Evolutionary conservation across 148 eudicot species (phyloP), one percentile per base, ranked within the genome.

Genomic region (Chenopodium berlandieri): DNA sequence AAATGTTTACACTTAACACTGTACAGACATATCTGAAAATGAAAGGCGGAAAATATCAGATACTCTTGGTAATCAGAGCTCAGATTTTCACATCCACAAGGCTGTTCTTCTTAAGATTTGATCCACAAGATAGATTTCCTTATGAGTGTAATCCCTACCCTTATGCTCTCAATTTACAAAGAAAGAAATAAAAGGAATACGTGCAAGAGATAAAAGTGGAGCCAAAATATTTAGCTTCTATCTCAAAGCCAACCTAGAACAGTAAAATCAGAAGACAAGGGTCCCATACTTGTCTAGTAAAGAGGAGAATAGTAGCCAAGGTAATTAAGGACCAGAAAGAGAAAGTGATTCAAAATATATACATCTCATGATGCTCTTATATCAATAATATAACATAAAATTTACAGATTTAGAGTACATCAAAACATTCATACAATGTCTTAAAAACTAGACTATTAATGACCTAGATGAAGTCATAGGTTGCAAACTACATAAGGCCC

Each of bases 221-320:
- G 27, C 19, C 7, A 46, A 52, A 23, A 64, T 64, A 27, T 56
- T 56, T 56, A 80, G 58, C 54, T 73, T 80, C 50, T 25, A 71
- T 71, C 32, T 81, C 52, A 76, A 58, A 65, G 81, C 71, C 44
- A 78, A 52, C 82, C 79, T 73, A 69, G 70, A 78, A 37, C 79
- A 67, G 64, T 73, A 77, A 81, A 81, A 78, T 79, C 79, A 80
- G 84, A 77, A 81, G 86, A 83, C 88, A 86, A 66, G 75, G 84
- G 88, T 75, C 78, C 86, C 87, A 48, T 72, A 62, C 75, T 25
- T 86, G 85, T 86, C 83, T 66, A 67, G 23, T 13, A 77, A 83
- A 80, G 86, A 80, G 72, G 67, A 68, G 73, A 78, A 69, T 23
- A 81, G n/a, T 71, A 74, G 34, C 75, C 71, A 73, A 56, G 72